Base-by-base conservation (phyloP, 1,284 basidiomycete genomes). In the Ceratobasidium sp. region DNA sequence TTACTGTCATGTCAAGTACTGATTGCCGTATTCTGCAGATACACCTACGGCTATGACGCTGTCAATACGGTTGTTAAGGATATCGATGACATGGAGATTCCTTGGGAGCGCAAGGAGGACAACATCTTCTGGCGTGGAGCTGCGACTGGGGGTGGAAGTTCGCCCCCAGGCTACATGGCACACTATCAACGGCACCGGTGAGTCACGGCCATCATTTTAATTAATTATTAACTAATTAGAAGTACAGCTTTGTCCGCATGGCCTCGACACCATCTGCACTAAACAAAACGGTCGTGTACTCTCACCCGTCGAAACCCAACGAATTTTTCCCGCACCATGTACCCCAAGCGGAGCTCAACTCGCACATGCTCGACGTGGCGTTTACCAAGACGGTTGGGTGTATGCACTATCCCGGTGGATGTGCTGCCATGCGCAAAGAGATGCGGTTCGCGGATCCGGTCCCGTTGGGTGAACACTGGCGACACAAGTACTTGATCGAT, bases 401-500 rank as follows among this genome's bases (percentile, higher is more conserved):
- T 57, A 43, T 45, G 64, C 34, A 69, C 8, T 59, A 71, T 34
- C 69, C 58, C 0, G 94, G 93, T 4, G 95, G 95, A n/a, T 85
- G 92, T 76, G 81, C 86, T 0, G 90, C 89, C 18, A 84, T 95
- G 76, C 84, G 85, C 73, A 82, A 83, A 73, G 84, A 87, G 46
- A 91, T 95, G 79, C 86, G 92, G 34, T 93, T 95, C 76, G 89
- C 86, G 14, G 87, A 91, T 69, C 83, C 92, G 0, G 93, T 93
- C 0, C 89, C 91, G 4, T 83, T 97, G 0, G 93, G 93, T 3
- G 87, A 90, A 74, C 91, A 94, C 78, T 97, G 96, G 96, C 85
- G 89, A 70, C 93, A 96, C 84, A 97, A 97, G 82, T 96, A 96
- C 78, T 84, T 97, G 28, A 82, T 96, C 74, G 96, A 97, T 80